These are phyloP conservation scores for Colletotrichum costaricense DNA, from an alignment of 2,329 filamentous ascomycete species.

Conservation along the genomic window DNA sequence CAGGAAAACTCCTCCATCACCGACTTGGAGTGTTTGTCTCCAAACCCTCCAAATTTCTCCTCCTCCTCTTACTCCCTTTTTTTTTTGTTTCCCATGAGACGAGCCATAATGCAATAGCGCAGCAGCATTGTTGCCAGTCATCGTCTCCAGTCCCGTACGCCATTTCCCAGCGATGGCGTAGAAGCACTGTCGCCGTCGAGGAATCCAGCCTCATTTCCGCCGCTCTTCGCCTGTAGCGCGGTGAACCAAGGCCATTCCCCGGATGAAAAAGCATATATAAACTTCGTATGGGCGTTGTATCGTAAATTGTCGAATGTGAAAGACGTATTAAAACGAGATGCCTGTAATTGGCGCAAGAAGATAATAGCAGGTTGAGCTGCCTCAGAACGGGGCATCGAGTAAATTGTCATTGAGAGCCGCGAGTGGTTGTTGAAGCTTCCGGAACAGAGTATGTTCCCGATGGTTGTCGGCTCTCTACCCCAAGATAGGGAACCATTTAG, in stretches of 20 bases:
- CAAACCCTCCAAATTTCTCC: neutral
- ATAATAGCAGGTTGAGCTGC: slow-evolving; percentile 52
- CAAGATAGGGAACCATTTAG: slow-evolving; percentile 16
- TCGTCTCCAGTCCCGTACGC: slow-evolving; percentile 57
- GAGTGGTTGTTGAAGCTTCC: slow-evolving; percentile 45
- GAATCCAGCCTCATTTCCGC: slow-evolving; percentile 36
- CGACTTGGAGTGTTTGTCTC: neutral
- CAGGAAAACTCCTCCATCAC: slow-evolving; percentile 26
- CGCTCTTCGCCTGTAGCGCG: slow-evolving; percentile 22
- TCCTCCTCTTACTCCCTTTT: neutral
- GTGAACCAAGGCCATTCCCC: slow-evolving; percentile 36
- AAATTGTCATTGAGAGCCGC: neutral
- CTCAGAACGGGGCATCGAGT: neutral
- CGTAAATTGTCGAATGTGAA: slow-evolving; percentile 13
- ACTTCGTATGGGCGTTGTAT: slow-evolving; percentile 38
- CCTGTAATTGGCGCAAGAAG: slow-evolving; percentile 34
- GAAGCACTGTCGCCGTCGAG: slow-evolving; percentile 54
- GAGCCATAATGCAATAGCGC: slow-evolving; percentile 57
- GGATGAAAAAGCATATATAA: slow-evolving; percentile 44
- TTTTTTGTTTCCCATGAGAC: slow-evolving; percentile 32
- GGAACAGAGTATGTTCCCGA: slow-evolving; percentile 38
- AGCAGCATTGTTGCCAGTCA: slow-evolving; percentile 62
- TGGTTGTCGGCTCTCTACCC: slow-evolving; percentile 36
- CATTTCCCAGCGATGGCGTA: slow-evolving; percentile 60
- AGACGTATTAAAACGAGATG: slow-evolving; percentile 24